These are phyloP conservation scores for Syncephalastrum racemosum DNA, from an alignment of 371 early-diverging fungal genomes.

Conservation along the genomic window DNA sequence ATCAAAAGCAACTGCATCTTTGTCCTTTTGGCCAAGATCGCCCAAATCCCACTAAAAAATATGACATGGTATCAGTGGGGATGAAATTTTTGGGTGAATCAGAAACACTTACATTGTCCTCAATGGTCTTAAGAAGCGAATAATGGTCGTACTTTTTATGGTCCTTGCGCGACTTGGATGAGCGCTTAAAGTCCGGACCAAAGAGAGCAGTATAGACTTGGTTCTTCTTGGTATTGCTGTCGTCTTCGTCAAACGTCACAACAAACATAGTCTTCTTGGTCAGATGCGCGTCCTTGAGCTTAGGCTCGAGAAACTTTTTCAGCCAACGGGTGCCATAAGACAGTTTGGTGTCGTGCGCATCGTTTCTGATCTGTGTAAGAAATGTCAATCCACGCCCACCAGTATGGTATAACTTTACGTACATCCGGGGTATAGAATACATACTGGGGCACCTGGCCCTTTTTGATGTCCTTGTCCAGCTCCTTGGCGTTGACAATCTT, in stretches of 20 bases:
- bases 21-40: slow-evolving; percentile 12
- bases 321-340: slow-evolving; percentile 57
- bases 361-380: slow-evolving; percentile 37
- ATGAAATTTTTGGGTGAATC: not conserved
- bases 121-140: slow-evolving; percentile 58
- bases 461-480: slow-evolving; percentile 48
- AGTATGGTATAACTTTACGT: slow-evolving; percentile 14
- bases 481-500: slow-evolving; percentile 54
- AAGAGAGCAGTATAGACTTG: slow-evolving; percentile 50
- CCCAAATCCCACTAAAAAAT: slow-evolving; percentile 15
- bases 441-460: slow-evolving; percentile 53
- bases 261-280: slow-evolving; percentile 56
- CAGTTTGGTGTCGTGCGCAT: slow-evolving; percentile 58
- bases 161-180: slow-evolving; percentile 37
- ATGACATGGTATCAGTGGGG: not conserved
- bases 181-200: slow-evolving; percentile 48
- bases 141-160: slow-evolving; percentile 61
- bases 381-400: not conserved
- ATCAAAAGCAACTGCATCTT: slow-evolving; percentile 12
- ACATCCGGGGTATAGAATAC: slow-evolving; percentile 55
- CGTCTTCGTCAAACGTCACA: slow-evolving; percentile 54
- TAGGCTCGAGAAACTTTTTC: slow-evolving; percentile 50
- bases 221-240: slow-evolving; percentile 41
- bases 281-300: slow-evolving; percentile 47
- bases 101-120: slow-evolving; percentile 36